These are phyloP conservation scores for Neospermospora avenae DNA, from an alignment of 2,329 filamentous ascomycete species.

Conservation along the genomic window DNA sequence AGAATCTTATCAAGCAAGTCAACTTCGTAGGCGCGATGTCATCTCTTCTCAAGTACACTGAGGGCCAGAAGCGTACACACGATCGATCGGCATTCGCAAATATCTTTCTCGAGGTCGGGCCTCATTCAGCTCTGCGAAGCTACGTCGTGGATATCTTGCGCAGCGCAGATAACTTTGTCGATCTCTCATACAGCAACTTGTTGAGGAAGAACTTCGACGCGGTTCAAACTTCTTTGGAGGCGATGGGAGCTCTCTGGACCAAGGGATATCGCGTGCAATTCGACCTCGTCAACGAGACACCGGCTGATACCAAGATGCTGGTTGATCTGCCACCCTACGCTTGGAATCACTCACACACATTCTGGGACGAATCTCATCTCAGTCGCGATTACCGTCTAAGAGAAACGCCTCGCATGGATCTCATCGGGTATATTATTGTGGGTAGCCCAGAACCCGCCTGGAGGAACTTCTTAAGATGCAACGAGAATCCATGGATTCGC, in stretches of 20 bases:
- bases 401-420: conserved; percentile 40
- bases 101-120: conserved; percentile 1
- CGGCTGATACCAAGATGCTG: conserved; percentile 26
- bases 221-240: neutral
- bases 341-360: conserved; percentile 50
- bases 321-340: conserved; percentile 48
- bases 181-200: neutral
- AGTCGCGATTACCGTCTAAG: conserved; percentile 44
- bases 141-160: neutral
- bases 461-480: conserved; percentile 30
- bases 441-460: conserved; percentile 28
- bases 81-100: neutral
- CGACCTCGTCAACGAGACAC: neutral
- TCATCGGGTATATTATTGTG: conserved; percentile 29
- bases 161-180: neutral
- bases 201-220: neutral
- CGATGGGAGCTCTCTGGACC: neutral
- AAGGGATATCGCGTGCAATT: neutral
- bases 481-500: conserved; percentile 32
- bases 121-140: neutral
- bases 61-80: neutral
- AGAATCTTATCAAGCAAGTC: conserved; percentile 44
- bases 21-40: conserved; percentile 33
- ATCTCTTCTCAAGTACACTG: neutral
- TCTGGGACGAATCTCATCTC: conserved; percentile 51